Percentiles rank a stretch among this genome's conserved stretches.
Conservation (phyloP, 805 yeast genomes). For the Zygotorulaspora chibaensis region DNA sequence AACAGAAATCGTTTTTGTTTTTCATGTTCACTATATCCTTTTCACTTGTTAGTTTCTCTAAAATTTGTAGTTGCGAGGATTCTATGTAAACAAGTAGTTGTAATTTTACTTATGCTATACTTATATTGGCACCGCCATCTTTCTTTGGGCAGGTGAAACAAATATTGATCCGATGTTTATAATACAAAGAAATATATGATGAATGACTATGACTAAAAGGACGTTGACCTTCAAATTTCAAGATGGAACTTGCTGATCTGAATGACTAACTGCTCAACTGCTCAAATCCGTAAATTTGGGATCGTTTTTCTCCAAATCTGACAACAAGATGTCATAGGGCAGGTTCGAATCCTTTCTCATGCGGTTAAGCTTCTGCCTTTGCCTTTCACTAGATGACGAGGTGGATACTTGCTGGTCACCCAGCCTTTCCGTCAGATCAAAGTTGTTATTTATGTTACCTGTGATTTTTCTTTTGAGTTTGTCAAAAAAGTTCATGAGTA, state of each 20-base stretch:
- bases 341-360: conserved; percentile 30
- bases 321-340: conserved; percentile 19
- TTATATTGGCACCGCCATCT: background rate
- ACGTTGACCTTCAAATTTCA: background rate
- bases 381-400: background rate
- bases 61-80: background rate
- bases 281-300: conserved; percentile 20
- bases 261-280: too few species aligned
- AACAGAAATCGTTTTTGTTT: background rate
- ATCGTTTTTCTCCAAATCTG: conserved; percentile 24
- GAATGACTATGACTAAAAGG: conserved; percentile 1
- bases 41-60: background rate
- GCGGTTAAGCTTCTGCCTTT: conserved; percentile 16
- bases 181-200: background rate
- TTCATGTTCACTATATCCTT: background rate
- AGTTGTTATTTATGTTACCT: background rate
- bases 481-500: background rate
- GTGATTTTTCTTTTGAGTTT: background rate
- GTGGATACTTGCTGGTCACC: conserved; percentile 1
- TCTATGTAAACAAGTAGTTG: background rate
- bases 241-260: too few species aligned
- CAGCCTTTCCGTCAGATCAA: background rate
- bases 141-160: too few species aligned
- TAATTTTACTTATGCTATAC: background rate
- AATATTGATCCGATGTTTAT: too few species aligned